phyloP scores from a whole-genome alignment of 2,329 filamentous ascomycete species.

The Penicillium glabrum region DNA sequence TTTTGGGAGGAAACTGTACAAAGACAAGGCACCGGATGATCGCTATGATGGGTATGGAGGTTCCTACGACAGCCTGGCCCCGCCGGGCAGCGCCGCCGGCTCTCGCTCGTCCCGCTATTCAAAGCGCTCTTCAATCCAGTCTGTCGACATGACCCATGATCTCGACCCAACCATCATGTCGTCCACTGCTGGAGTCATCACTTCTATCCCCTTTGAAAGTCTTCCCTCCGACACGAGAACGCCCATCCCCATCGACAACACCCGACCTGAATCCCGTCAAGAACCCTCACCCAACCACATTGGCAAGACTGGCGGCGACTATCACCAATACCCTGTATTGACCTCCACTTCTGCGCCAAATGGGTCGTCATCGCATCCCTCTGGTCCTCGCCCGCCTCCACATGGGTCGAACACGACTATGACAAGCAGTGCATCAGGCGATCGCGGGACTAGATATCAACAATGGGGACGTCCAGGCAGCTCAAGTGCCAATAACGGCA shows the following conservation, averaged over 20 bases:
- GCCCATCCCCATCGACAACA: conserved; percentile 71
- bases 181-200: conserved; percentile 78
- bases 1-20: conserved; percentile 76
- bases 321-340: conserved; percentile 82
- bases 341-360: conserved; percentile 55
- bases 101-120: conserved; percentile 73
- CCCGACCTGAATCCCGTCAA: conserved; percentile 63
- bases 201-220: conserved; percentile 82
- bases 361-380: conserved; percentile 56
- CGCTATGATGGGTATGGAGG: conserved; percentile 60
- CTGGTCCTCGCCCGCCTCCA: conserved; percentile 61
- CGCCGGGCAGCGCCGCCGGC: conserved; percentile 60
- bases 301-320: conserved; percentile 75
- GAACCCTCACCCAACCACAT: conserved; percentile 81
- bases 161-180: conserved; percentile 62
- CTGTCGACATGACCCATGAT: conserved; percentile 67
- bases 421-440: conserved; percentile 70
- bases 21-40: conserved; percentile 71
- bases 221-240: conserved; percentile 65
- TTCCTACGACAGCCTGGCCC: conserved; percentile 57
- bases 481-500: conserved; percentile 53
- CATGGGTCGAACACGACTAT: conserved; percentile 59
- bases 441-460: conserved; percentile 69
- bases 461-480: conserved; percentile 69
- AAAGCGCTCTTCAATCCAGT: conserved; percentile 69